Conservation (phyloP, 192 early-diverging fungal species). For the Mortierella claussenii region DNA sequence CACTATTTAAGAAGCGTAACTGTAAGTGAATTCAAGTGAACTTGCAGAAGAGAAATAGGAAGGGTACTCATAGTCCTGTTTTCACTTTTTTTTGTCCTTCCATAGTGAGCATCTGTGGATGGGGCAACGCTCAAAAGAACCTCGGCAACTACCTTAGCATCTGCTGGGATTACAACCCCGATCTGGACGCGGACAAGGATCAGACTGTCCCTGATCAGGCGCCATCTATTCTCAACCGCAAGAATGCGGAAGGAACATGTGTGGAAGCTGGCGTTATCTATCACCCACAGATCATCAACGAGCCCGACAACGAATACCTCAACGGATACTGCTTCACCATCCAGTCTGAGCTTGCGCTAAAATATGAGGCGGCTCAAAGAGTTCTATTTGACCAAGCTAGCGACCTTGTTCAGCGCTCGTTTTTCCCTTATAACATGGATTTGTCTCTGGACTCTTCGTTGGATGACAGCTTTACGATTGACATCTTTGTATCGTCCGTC, state of each 20-base stretch:
- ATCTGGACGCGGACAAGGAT: slow-evolving; percentile 39
- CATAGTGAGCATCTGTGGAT: slow-evolving; percentile 48
- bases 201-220: slow-evolving; percentile 20
- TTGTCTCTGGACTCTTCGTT: slow-evolving; percentile 45
- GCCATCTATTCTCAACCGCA: slow-evolving; percentile 14
- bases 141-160: slow-evolving; percentile 51
- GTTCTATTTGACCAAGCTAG: slow-evolving; percentile 44
- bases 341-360: slow-evolving; percentile 40
- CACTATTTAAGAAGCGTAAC: slow-evolving; percentile 38
- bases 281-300: slow-evolving; percentile 14
- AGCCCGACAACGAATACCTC: not conserved
- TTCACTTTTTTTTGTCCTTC: too few relatives aligned
- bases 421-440: slow-evolving; percentile 51
- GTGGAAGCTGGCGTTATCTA: slow-evolving; percentile 36
- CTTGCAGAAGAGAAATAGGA: not conserved
- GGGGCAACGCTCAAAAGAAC: slow-evolving; percentile 50
- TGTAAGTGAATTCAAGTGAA: slow-evolving; percentile 12
- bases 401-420: slow-evolving; percentile 26
- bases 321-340: slow-evolving; percentile 42
- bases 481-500: slow-evolving; percentile 42
- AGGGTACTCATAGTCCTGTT: too few relatives aligned
- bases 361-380: slow-evolving; percentile 28
- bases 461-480: slow-evolving; percentile 54
- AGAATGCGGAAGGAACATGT: slow-evolving; percentile 17
- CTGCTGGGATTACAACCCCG: slow-evolving; percentile 45